These are phyloP conservation scores for Allodekkera sacchari DNA, from an alignment of 805 yeast genomes.

Conservation along the genomic window DNA sequence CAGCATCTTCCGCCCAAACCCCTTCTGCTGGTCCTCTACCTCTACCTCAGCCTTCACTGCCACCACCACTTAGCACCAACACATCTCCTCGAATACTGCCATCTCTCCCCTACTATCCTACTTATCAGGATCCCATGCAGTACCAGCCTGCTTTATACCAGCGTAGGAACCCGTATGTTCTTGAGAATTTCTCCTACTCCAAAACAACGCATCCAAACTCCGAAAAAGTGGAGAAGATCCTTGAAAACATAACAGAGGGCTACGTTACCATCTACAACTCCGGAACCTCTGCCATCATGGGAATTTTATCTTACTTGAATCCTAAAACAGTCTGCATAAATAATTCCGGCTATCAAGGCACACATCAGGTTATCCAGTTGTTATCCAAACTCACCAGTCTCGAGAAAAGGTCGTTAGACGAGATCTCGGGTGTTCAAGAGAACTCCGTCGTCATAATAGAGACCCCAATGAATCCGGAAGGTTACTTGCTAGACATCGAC, in stretches of 20 bases:
- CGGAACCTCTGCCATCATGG: conserved; percentile 45
- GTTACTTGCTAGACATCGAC: conserved; percentile 33
- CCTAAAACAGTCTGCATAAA: conserved; percentile 38
- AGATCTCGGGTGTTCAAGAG: conserved; percentile 25
- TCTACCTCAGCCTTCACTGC: too few species aligned
- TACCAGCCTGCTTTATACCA: conserved; percentile 5
- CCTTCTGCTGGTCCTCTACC: neutral
- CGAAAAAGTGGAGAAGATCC: conserved; percentile 36
- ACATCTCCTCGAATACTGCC: neutral
- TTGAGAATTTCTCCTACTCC: conserved; percentile 29
- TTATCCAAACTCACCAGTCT: conserved; percentile 34
- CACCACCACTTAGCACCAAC: neutral
- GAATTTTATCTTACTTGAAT: conserved; percentile 37
- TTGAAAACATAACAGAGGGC: conserved; percentile 36
- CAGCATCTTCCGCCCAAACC: neutral
- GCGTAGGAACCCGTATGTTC: conserved; percentile 12
- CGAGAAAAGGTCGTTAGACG: conserved; percentile 26
- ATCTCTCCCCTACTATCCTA: conserved; percentile 17
- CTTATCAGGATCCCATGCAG: conserved; percentile 19
- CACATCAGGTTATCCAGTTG: conserved; percentile 39
- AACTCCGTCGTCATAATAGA: conserved; percentile 43
- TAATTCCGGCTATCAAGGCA: conserved; percentile 42
- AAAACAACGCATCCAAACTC: conserved; percentile 40
- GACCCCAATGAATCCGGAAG: conserved; percentile 49
- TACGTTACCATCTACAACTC: conserved; percentile 40